These are phyloP conservation scores for Corylus heterophylla DNA, from an alignment of 306 rosid genomes.

Conservation along the genomic window DNA sequence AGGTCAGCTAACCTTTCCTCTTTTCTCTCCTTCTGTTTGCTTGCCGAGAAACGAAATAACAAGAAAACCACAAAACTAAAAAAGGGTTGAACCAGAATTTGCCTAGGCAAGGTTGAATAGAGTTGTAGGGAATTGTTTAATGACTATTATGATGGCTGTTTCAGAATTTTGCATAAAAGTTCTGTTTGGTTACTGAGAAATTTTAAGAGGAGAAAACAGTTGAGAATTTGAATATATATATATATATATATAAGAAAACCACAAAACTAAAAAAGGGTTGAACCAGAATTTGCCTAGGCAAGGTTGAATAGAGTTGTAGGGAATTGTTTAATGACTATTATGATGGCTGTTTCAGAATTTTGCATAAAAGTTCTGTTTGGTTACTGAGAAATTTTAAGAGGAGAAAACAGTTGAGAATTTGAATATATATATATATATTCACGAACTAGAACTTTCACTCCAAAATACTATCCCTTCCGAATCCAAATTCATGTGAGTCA, in stretches of 20 bases:
- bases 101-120: neutral
- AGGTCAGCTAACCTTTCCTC: constrained; percentile 37
- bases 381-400: neutral
- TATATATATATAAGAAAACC: neutral
- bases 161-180: neutral
- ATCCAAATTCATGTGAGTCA: too few species aligned
- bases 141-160: neutral
- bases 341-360: neutral
- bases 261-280: too few species aligned
- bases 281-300: neutral
- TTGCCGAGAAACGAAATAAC: neutral
- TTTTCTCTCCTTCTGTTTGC: neutral
- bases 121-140: neutral
- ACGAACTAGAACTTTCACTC: too few species aligned
- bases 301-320: neutral
- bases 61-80: neutral
- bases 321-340: neutral
- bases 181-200: neutral
- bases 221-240: neutral
- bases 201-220: neutral
- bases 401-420: too few species aligned
- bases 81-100: neutral
- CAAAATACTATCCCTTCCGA: too few species aligned
- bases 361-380: neutral
- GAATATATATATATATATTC: neutral